phyloP scores from a whole-genome alignment of 2,329 filamentous ascomycete genomes.

The Chaetomiaceae sp. region DNA sequence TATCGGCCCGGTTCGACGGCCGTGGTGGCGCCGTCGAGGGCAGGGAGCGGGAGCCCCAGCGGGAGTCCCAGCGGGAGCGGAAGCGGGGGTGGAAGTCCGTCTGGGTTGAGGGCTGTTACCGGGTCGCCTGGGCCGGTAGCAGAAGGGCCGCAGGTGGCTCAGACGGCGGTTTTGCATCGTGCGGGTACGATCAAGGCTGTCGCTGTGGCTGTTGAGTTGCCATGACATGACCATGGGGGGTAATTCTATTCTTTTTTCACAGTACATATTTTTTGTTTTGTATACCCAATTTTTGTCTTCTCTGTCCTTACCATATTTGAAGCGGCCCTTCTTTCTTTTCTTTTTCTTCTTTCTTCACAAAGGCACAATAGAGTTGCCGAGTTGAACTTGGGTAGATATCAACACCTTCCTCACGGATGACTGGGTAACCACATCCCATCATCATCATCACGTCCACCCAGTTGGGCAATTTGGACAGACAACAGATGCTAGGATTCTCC shows the following conservation, averaged over 20 bases:
- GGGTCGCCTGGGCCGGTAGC: neutral
- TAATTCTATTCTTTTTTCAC: neutral
- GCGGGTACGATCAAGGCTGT: too few species aligned
- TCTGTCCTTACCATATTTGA: too few species aligned
- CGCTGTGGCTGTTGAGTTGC: conserved; percentile 2
- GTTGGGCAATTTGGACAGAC: too few species aligned
- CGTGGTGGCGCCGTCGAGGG: too few species aligned
- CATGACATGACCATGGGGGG: neutral
- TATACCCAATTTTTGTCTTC: neutral
- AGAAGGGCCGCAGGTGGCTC: neutral
- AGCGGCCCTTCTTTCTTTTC: too few species aligned
- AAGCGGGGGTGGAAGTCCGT: neutral
- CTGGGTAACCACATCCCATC: too few species aligned
- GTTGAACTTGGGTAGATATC: too few species aligned
- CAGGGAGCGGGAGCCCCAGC: neutral
- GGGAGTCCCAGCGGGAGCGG: neutral
- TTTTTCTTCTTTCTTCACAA: neutral
- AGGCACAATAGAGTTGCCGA: too few species aligned
- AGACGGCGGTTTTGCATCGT: neutral
- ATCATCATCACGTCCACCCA: too few species aligned
- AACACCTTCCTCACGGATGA: too few species aligned
- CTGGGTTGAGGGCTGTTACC: neutral
- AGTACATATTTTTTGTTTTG: too few species aligned
- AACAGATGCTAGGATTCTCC: too few species aligned
- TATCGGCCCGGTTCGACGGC: conserved; percentile 9